phyloP scores from a whole-genome alignment of 306 rosid genomes.

The Benincasa hispida region DNA sequence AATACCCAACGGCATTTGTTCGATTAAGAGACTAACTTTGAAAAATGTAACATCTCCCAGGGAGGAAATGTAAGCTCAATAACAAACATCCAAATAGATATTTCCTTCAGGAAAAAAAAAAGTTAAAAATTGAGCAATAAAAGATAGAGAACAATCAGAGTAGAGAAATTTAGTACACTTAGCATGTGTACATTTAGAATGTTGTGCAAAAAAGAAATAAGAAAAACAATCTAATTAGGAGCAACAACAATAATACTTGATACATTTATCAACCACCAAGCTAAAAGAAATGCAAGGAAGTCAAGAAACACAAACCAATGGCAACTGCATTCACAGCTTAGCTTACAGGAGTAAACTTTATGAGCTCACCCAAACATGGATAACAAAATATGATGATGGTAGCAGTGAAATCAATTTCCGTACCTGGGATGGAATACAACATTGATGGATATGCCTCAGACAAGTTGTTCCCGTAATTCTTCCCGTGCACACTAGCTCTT shows the following conservation, averaged over 20 bases:
- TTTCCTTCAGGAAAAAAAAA: not conserved
- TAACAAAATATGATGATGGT: not conserved
- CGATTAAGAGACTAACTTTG: not conserved
- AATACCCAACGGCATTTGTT: not conserved
- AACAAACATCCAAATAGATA: not conserved
- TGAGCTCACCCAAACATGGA: not conserved
- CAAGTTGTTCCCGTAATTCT: constrained; percentile 44
- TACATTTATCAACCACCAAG: not conserved
- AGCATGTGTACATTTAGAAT: not conserved
- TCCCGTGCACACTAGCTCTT: constrained; percentile 73
- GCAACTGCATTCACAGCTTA: not conserved
- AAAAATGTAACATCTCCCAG: not conserved
- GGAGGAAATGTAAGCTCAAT: too few species aligned
- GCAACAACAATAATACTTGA: not conserved
- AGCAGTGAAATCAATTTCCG: not conserved
- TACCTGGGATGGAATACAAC: constrained; percentile 35
- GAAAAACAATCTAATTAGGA: too few species aligned
- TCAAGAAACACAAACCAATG: not conserved
- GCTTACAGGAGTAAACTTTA: not conserved
- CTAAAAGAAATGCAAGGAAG: not conserved
- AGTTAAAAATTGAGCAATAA: not conserved
- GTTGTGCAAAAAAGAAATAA: not conserved
- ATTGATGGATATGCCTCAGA: constrained; percentile 15
- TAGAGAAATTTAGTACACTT: not conserved
- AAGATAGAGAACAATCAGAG: not conserved